phyloP scores from a whole-genome alignment of 2,329 filamentous ascomycete genomes.

The Coniochaeta pulveracea region DNA sequence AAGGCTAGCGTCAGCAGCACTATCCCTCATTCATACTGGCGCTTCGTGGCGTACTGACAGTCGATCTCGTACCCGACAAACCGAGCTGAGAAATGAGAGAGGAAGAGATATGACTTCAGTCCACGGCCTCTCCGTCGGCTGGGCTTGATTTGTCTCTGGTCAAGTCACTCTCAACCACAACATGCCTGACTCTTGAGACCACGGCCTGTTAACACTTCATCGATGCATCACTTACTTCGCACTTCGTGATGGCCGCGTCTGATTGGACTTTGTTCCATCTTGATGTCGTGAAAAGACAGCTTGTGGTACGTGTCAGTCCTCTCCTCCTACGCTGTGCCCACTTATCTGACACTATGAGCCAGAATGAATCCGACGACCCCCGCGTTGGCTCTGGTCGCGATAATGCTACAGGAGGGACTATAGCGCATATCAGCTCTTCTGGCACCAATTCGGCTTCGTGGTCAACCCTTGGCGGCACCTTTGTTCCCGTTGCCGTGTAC shows the following conservation, averaged over 20 bases:
- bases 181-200: background rate
- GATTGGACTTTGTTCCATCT: constrained; percentile 3
- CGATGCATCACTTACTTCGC: background rate
- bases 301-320: background rate
- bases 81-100: no score
- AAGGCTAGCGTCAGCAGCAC: no score
- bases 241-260: constrained; percentile 1
- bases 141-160: background rate
- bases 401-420: constrained; percentile 24
- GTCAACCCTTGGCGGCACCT: constrained; percentile 32
- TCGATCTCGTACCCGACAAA: no score
- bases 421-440: constrained; percentile 20
- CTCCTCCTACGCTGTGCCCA: background rate
- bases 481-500: constrained; percentile 39
- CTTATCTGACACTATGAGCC: background rate
- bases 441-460: constrained; percentile 28
- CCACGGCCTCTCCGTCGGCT: no score
- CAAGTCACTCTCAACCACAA: background rate
- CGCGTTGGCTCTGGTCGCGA: constrained; percentile 31
- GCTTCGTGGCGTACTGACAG: no score
- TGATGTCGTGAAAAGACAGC: constrained; percentile 1
- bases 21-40: no score
- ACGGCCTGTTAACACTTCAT: background rate
- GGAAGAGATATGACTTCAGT: no score
- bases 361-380: constrained; percentile 22